Evolutionary conservation across 345 rosid genomes (phyloP).

Genomic region (Gossypioides kirkii): DNA sequence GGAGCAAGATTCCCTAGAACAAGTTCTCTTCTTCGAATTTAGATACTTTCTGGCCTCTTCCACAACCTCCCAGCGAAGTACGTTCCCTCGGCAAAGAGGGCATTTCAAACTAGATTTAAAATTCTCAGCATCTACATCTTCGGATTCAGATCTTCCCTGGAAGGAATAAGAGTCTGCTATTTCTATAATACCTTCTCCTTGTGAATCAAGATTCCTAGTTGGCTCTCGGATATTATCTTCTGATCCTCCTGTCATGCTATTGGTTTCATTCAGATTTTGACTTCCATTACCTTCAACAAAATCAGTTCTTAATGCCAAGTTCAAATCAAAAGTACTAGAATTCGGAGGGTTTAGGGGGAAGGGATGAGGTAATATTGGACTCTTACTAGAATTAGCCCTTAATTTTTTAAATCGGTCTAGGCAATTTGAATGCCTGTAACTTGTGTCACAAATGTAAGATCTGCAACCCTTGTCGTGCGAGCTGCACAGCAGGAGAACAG

Average conservation of each 20-base stretch:
- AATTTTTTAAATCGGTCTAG: conserved; percentile 77
- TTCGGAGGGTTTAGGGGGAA: conserved; percentile 26
- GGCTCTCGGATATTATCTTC: conserved; percentile 21
- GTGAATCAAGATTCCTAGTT: conserved; percentile 31
- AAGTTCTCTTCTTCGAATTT: conserved; percentile 65
- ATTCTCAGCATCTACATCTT: conserved; percentile 31
- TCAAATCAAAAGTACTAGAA: conserved; percentile 30
- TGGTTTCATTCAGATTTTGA: conserved; percentile 25
- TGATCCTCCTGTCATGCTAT: conserved; percentile 14
- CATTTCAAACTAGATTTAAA: conserved; percentile 49
- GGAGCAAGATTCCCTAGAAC: conserved; percentile 78
- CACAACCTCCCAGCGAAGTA: conserved; percentile 60
- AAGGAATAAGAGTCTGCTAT: conserved; percentile 31
- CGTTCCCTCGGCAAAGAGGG: conserved; percentile 76
- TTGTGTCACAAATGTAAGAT: conserved; percentile 88
- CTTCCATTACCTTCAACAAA: conserved; percentile 26
- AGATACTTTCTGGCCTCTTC: conserved; percentile 78
- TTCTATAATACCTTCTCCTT: conserved; percentile 28
- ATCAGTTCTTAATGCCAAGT: conserved; percentile 33
- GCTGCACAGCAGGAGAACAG: conserved; percentile 83
- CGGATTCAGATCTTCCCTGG: conserved; percentile 36
- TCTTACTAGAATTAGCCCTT: conserved; percentile 37
- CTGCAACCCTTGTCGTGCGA: conserved; percentile 91
- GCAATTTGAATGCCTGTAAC: conserved; percentile 91
- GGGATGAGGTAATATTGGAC: conserved; percentile 30